phyloP scores from a whole-genome alignment of 2,329 filamentous ascomycete species.

The Penicillium brevicompactum region DNA sequence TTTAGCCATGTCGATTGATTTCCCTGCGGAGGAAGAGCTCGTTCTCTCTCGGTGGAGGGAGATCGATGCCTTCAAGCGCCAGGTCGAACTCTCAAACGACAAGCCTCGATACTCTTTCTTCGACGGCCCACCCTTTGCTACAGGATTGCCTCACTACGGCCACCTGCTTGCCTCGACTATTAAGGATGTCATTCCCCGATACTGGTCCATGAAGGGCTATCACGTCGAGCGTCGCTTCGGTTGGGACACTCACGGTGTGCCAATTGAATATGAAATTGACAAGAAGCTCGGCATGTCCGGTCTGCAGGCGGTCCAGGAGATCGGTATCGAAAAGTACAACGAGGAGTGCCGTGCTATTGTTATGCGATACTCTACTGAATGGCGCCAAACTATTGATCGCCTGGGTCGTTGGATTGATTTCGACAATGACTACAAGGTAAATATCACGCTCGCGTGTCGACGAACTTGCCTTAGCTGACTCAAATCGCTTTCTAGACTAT shows the following conservation, averaged over 20 bases:
- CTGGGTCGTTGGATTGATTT: conserved; percentile 97
- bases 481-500: conserved; percentile 65
- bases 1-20: conserved; percentile 78
- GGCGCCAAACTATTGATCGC: conserved; percentile 83
- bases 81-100: conserved; percentile 83
- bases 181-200: conserved; percentile 94
- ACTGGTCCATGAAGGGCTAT: conserved; percentile 96
- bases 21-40: conserved; percentile 86
- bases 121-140: conserved; percentile 81
- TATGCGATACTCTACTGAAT: conserved; percentile 85
- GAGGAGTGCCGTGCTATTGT: conserved; percentile 89
- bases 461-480: conserved; percentile 3
- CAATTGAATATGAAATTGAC: conserved; percentile 96
- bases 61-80: conserved; percentile 85
- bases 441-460: conserved; percentile 1
- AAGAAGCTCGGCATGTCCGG: conserved; percentile 91
- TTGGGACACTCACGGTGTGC: conserved; percentile 93
- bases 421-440: conserved; percentile 91
- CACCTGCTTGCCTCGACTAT: conserved; percentile 90
- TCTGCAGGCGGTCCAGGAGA: conserved; percentile 80
- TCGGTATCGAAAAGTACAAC: conserved; percentile 89
- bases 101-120: conserved; percentile 91
- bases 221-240: conserved; percentile 91
- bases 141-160: conserved; percentile 68
- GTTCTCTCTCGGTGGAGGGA: conserved; percentile 86